Evolutionary conservation across 2,329 filamentous ascomycete species (phyloP), one percentile per base, ranked within the genome.

Genomic region (Myriangium duriaei): DNA sequence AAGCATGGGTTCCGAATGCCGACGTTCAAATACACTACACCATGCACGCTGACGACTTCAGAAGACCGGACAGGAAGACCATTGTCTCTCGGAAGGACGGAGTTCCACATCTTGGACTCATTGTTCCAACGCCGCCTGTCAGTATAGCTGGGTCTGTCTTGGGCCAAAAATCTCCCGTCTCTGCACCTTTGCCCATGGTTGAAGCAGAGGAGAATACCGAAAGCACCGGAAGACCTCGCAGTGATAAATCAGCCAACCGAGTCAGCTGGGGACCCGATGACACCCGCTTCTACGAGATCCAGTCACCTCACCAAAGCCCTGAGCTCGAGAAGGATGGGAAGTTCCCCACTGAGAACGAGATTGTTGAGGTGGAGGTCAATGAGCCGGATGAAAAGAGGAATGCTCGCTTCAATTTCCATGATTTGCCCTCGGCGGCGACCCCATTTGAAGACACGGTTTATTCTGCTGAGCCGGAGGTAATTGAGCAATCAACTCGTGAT

Each of bases 71-170:
- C 11, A 30, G 29, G 10, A 32, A 5, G 48, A 59, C 16, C 65
- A 62, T 45, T 64, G 63, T 42, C 50, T 55, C 11, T 61, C 62
- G 1, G 47, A 58, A 18, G 61, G 62, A 35, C n/a, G 31, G 40
- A 12, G 65, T 76, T 13, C 72, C 72, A 9, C 54, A 50, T n/a
- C 58, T 77, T 11, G 71, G 68, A 30, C 56, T 76, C 15, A 72
- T 74, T 37, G 64, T 69, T 32, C 69, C 73, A 2, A 76, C 72
- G 5, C 73, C 73, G 13, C 68, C 68, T 7, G 64, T 61, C 13
- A 72, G 68, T 42, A 47, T 55, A 41, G 61, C 58, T 15, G 58
- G 58, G 7, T 52, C 51, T 2, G 55, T 54, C 17, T 53, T 55
- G 12, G 56, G 54, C 19, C 57, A 54, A 24, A 50, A 49, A 5